These are phyloP conservation scores for Nitzschia sp. DNA, from an alignment of 108 stramenopile genomes.

Conservation along the genomic window DNA sequence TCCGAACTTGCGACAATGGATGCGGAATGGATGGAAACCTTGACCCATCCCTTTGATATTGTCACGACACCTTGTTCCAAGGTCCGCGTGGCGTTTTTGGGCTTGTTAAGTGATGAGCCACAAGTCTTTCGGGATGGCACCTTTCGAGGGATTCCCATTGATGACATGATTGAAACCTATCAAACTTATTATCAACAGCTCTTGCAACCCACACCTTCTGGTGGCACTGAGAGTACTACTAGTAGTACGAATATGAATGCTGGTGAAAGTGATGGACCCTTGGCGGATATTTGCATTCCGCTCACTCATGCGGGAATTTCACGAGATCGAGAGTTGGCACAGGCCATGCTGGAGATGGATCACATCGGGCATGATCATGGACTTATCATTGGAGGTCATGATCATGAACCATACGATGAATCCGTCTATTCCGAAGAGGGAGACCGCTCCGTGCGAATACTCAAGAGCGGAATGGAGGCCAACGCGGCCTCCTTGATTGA, in stretches of 20 bases:
- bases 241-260: neutral
- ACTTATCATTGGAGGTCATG: constrained; percentile 81
- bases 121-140: constrained; percentile 65
- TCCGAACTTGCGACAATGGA: constrained; percentile 20
- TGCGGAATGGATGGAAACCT: constrained; percentile 34
- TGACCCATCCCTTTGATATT: constrained; percentile 33
- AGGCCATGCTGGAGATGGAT: constrained; percentile 26
- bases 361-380: constrained; percentile 15
- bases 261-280: too few species aligned
- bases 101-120: constrained; percentile 68
- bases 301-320: constrained; percentile 63
- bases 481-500: constrained; percentile 63
- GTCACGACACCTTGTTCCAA: constrained; percentile 19
- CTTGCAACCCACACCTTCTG: too few species aligned
- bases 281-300: constrained; percentile 33
- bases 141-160: constrained; percentile 65
- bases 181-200: neutral
- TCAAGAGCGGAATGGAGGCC: constrained; percentile 73
- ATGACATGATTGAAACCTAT: constrained; percentile 44
- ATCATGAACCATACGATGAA: constrained; percentile 64
- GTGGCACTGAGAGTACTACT: too few species aligned
- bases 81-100: constrained; percentile 58
- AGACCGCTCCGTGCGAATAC: constrained; percentile 36
- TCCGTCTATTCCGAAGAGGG: constrained; percentile 21
- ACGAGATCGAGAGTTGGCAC: constrained; percentile 59